Conservation (phyloP, 2,329 filamentous ascomycete genomes). For the Gaeumannomyces sp. region DNA sequence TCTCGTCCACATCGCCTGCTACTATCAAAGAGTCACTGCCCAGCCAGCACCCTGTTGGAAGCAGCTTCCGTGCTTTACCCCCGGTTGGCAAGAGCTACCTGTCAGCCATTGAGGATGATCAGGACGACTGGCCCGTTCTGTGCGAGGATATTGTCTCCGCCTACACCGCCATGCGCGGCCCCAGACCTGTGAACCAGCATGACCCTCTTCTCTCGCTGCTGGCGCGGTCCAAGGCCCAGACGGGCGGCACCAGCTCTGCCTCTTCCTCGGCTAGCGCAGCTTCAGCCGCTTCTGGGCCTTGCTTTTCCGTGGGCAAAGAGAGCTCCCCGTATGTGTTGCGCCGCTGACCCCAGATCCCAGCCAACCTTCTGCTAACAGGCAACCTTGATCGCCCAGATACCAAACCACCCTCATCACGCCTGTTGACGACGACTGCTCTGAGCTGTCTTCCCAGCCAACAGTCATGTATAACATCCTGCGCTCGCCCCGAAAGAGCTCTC, state of each 20-base stretch:
- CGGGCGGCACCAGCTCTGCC: slow-evolving; percentile 5
- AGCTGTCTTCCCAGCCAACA: slow-evolving; percentile 2
- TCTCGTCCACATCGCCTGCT: neutral
- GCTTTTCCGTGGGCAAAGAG: neutral
- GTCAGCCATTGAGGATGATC: no score
- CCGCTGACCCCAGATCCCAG: neutral
- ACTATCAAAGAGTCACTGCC: neutral
- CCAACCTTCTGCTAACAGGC: neutral
- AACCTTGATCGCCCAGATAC: neutral
- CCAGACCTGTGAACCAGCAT: slow-evolving; percentile 15
- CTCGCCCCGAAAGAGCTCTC: slow-evolving; percentile 1
- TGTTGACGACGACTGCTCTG: slow-evolving; percentile 5
- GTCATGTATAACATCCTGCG: slow-evolving; percentile 7
- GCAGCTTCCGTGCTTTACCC: neutral
- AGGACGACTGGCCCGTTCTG: slow-evolving; percentile 9
- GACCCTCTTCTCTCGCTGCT: slow-evolving; percentile 25
- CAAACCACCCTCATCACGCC: slow-evolving; percentile 9
- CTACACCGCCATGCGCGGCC: slow-evolving; percentile 28
- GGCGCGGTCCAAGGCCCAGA: slow-evolving; percentile 9
- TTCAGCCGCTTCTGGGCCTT: neutral
- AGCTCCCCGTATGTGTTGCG: slow-evolving; percentile 1
- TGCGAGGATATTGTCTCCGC: slow-evolving; percentile 21
- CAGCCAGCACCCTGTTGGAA: neutral
- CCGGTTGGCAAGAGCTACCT: neutral
- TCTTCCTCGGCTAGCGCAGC: neutral